These are phyloP conservation scores for Colletotrichum sp. DNA, from an alignment of 2,329 filamentous ascomycete species.

Conservation along the genomic window DNA sequence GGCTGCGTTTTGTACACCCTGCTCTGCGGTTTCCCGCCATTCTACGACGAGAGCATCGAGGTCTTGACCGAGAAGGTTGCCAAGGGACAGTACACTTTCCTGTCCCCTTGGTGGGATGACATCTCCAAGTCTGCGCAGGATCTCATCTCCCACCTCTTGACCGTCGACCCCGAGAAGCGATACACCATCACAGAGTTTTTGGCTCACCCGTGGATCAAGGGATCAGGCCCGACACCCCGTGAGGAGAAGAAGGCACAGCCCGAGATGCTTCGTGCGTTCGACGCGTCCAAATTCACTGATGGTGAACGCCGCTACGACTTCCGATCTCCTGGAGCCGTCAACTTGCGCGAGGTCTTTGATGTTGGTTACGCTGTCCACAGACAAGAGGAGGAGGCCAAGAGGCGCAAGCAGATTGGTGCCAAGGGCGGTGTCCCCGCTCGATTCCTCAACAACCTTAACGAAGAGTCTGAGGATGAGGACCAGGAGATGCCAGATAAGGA, in stretches of 20 bases:
- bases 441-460: conserved; percentile 68
- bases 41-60: conserved; percentile 98
- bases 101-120: conserved; percentile 99
- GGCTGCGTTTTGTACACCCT: conserved; percentile 97
- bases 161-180: conserved; percentile 92
- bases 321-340: conserved; percentile 92
- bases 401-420: conserved; percentile 80
- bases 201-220: conserved; percentile 90
- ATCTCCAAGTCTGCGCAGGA: conserved; percentile 96
- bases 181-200: conserved; percentile 94
- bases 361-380: conserved; percentile 97
- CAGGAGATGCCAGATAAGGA: conserved; percentile 69
- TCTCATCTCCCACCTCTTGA: conserved; percentile 89
- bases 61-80: conserved; percentile 97
- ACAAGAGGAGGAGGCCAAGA: conserved; percentile 94
- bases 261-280: conserved; percentile 58
- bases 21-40: conserved; percentile 96
- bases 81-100: conserved; percentile 93
- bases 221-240: conserved; percentile 61
- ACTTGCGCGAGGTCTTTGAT: conserved; percentile 95
- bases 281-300: conserved; percentile 57
- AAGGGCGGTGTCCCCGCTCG: conserved; percentile 66
- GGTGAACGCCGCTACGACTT: conserved; percentile 83
- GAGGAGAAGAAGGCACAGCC: conserved; percentile 64
- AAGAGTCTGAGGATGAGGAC: conserved; percentile 67